Evolutionary conservation across 495 filamentous ascomycete species (phyloP), one percentile per base, ranked within the genome.

Genomic region (Pyrenula aspistea): DNA sequence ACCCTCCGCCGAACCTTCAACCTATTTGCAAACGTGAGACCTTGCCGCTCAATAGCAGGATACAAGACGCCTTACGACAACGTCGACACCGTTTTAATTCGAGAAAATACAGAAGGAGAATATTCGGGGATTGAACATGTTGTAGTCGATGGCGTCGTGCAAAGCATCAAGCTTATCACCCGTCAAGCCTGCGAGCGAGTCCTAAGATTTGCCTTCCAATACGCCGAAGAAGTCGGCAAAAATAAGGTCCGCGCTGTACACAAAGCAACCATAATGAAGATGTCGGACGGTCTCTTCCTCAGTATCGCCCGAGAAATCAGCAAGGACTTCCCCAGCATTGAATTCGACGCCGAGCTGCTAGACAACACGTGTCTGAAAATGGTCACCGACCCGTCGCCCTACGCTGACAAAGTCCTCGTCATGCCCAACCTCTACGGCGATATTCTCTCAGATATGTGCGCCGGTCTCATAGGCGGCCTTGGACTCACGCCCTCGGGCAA

Each of bases 261-360:
- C 83, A 97, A 97, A 83, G 93, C 92, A 66, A 98, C 94, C 65
- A 98, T 97, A 79, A 97, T 97, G 93, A 98, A 98, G 85, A 97
- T 97, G 94, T 86, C 81, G 72, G 93, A 98, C 73, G 93, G 93
- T 74, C 87, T 98, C 53, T 98, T 98, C 85, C 79, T 97, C 57
- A 86, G 80, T 71, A 86, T 82, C 55, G 94, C 90, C 63, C 76
- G 83, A 25, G 78, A 90, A 23, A 77, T 98, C 66, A 75, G 88
- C 70, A 91, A 96, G 83, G 90, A 96, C 62, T 97, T 88, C 83
- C 91, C 94, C 58, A 77, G 86, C 54, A 82, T 97, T 63, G 84
- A 95, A 70, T 97, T 97, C 73, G 91, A 97, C 64, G 87, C 88
- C 61, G 94, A 97, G 78, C 79, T 98, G 59, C 83, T 98, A 61